Percentiles rank a stretch among this genome's conserved stretches.
phyloP scores from a whole-genome alignment of 1,139 yeast genomes.

The Taiozyma sp. region DNA sequence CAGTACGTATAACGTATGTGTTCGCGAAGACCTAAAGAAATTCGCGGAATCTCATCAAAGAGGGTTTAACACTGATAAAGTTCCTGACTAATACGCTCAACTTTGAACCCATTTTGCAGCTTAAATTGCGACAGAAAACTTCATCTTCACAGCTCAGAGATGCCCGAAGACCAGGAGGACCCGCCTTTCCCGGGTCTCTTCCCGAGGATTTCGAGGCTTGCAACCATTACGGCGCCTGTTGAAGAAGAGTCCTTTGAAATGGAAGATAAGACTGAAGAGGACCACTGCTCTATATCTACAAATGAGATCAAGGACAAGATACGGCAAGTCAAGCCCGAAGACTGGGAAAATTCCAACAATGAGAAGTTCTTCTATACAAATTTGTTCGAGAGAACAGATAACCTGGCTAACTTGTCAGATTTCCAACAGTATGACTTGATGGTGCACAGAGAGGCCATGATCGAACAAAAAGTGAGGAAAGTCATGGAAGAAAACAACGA shows the following conservation, averaged over 20 bases:
- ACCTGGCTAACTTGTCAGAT: constrained; percentile 9
- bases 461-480: constrained; percentile 15
- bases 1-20: too few relatives aligned
- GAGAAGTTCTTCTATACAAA: constrained; percentile 19
- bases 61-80: too few relatives aligned
- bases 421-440: constrained; percentile 20
- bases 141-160: background rate
- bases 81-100: too few relatives aligned
- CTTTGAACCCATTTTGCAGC: too few relatives aligned
- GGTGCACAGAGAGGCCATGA: constrained; percentile 18
- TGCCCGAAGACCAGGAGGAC: background rate
- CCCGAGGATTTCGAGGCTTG: constrained; percentile 9
- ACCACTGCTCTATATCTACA: constrained; percentile 9
- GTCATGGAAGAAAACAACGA: constrained; percentile 14
- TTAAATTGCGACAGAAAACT: too few relatives aligned
- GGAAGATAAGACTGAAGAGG: background rate
- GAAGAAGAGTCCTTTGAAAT: constrained; percentile 2
- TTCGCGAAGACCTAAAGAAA: too few relatives aligned
- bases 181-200: constrained; percentile 5
- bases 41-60: too few relatives aligned
- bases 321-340: constrained; percentile 4
- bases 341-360: constrained; percentile 8
- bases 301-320: constrained; percentile 11
- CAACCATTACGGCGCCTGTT: constrained; percentile 1
- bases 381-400: background rate